Conservation (phyloP, 768 basidiomycete species). For the Lactarius vividus region DNA sequence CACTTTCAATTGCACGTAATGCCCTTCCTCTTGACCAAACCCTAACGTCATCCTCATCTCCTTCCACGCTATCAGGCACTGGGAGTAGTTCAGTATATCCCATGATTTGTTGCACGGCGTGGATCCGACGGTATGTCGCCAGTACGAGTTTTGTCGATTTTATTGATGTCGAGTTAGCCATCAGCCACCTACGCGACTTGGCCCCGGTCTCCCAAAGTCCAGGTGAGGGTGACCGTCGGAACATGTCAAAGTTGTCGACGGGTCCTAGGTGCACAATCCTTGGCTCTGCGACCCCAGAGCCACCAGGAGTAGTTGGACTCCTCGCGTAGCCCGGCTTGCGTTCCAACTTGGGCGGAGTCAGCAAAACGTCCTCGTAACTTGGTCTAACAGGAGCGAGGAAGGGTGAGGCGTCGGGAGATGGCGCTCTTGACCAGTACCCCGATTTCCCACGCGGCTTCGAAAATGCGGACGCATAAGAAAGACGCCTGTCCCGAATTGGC, state of each 20-base stretch:
- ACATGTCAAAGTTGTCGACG: slow-evolving; percentile 36
- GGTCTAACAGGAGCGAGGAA: slow-evolving; percentile 34
- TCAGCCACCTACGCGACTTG: slow-evolving; percentile 13
- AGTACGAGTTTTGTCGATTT: slow-evolving; percentile 51
- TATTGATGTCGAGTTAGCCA: slow-evolving; percentile 33
- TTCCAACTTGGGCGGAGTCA: slow-evolving; percentile 24
- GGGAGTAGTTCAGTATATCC: slow-evolving; percentile 61
- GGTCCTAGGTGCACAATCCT: slow-evolving; percentile 64
- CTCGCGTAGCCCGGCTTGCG: slow-evolving; percentile 45
- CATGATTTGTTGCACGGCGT: slow-evolving; percentile 59
- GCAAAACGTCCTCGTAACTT: slow-evolving; percentile 20
- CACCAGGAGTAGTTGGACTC: slow-evolving; percentile 36
- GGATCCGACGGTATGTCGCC: slow-evolving; percentile 58
- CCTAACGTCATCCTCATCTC: slow-evolving; percentile 30
- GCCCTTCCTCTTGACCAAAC: slow-evolving; percentile 34
- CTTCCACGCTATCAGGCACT: slow-evolving; percentile 37
- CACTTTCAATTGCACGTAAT: slow-evolving; percentile 25
- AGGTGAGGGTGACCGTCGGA: slow-evolving; percentile 18
- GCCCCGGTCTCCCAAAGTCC: slow-evolving; percentile 12
- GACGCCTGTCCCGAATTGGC: slow-evolving; percentile 37
- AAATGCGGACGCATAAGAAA: slow-evolving; percentile 48
- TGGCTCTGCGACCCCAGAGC: slow-evolving; percentile 38
- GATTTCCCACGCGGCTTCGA: slow-evolving; percentile 55
- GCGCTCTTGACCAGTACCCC: slow-evolving; percentile 31
- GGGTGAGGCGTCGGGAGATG: slow-evolving; percentile 48